Base-by-base conservation (phyloP, 2,329 filamentous ascomycete genomes). In the Helotiales sp. region DNA sequence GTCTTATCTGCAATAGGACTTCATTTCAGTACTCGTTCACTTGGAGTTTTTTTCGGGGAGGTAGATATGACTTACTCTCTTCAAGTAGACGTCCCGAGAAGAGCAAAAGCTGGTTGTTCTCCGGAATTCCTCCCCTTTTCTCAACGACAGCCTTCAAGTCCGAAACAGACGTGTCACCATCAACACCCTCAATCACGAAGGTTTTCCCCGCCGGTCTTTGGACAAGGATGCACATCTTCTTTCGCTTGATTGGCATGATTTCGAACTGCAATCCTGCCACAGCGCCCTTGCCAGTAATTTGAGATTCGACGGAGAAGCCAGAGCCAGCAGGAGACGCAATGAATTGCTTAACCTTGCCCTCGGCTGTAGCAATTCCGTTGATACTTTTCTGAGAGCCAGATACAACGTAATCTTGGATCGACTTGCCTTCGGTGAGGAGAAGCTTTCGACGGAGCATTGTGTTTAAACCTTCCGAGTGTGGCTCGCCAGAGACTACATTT, bases 141-240 rank as follows among this genome's bases (percentile, higher is more conserved):
- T 97, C 93, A 84, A 97, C 97, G 91, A 97, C 96, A 86, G 89
- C 90, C 90, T 97, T 97, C 85, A 97, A 93, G 89, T 97, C 97
- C 89, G 97, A 93, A 87, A 97, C 97, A 80, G 93, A 97, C 89
- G 92, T 80, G 92, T 96, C 90, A 97, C 93, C 82, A 97, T 93
- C 90, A 96, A 93, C 80, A 97, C 91, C 17, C 30, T 62, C 60
- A 17, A 62, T 24, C 85, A 93, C 97, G 88, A 97, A 97, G 84
- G 93, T 97, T 91, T 97, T 97, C 86, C 94, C 93, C 88, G 93
- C 97, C 81, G 97, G 92, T 88, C 93, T 97, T 91, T 97, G 97
- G 86, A 97, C 93, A 90, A 97, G 97, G 89, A 69, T 69, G 28
- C 60, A 20, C 47, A 34, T 54, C 7, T n/a, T 13, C 2, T 30